These are phyloP conservation scores for Chaetomium globosum DNA, from an alignment of 2,329 filamentous ascomycete species.

Conservation along the genomic window DNA sequence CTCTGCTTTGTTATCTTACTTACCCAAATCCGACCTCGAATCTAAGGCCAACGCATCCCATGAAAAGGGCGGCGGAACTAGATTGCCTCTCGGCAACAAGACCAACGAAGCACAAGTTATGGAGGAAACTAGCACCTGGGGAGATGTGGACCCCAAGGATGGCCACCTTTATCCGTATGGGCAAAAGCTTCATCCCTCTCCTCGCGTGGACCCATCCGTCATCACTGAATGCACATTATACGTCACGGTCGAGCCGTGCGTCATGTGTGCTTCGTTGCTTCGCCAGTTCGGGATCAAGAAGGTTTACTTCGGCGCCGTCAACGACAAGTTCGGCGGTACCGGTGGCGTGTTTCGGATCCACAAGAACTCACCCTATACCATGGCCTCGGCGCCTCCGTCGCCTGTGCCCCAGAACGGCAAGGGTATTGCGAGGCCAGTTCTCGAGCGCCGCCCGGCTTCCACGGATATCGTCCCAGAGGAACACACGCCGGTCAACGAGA, in stretches of 20 bases:
- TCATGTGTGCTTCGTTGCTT: slow-evolving; percentile 95
- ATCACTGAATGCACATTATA: slow-evolving; percentile 78
- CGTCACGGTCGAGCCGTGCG: slow-evolving; percentile 96
- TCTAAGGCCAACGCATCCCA: slow-evolving; percentile 32
- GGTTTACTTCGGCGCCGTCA: slow-evolving; percentile 93
- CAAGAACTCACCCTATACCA: slow-evolving; percentile 55
- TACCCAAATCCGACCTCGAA: slow-evolving; percentile 41
- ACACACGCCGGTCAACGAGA: slow-evolving; percentile 19
- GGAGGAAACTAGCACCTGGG: slow-evolving; percentile 48
- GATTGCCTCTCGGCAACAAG: slow-evolving; percentile 35
- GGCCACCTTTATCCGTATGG: slow-evolving; percentile 64
- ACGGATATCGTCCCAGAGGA: slow-evolving; percentile 20
- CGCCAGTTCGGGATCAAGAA: slow-evolving; percentile 84
- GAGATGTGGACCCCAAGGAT: slow-evolving; percentile 56
- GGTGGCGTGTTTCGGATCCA: slow-evolving; percentile 91
- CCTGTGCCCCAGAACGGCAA: slow-evolving; percentile 37
- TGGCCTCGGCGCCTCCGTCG: slow-evolving; percentile 47
- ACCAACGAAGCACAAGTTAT: slow-evolving; percentile 39
- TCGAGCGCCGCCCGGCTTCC: slow-evolving; percentile 34
- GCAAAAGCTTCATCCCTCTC: slow-evolving; percentile 58
- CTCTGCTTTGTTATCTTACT: slow-evolving; percentile 55
- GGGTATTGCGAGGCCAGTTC: slow-evolving; percentile 37
- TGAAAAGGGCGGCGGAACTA: slow-evolving; percentile 20
- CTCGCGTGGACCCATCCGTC: slow-evolving; percentile 66
- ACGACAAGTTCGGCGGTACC: slow-evolving; percentile 95